Evolutionary conservation across 1,284 basidiomycete genomes (phyloP), one percentile per base, ranked within the genome.

Genomic region (Boletus putidus): DNA sequence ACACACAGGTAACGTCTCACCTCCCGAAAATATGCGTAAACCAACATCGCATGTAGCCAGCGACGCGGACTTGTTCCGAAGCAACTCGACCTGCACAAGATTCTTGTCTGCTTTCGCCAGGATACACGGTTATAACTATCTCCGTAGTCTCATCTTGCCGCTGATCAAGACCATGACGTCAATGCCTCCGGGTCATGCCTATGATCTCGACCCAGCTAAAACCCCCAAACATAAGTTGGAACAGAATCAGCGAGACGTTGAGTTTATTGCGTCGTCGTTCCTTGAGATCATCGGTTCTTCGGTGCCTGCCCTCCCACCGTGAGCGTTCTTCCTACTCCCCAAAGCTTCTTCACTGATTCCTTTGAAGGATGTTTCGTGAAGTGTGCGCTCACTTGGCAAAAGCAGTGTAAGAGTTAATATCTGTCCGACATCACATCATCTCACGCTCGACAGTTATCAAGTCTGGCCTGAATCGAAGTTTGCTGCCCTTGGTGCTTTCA

Each of bases 401-500:
- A 64, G 82, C 84, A 36, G 92, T 96, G 84, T 94, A 81, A 70
- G 91, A 35, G n/a, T 44, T 53, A 39, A 39, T 59, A 31, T 31
- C 9, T 21, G 31, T 50, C 14, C 33, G 52, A 39, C 53, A 42
- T 60, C 25, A 54, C 39, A 42, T 57, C 54, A 58, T 62, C 63
- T 70, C 39, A 70, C 48, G 6, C 39, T 45, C 16, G 54, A 49
- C 78, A 58, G 82, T 48, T 75, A 75, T 59, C 74, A 84, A 54
- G 79, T 87, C 6, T 95, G 91, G 86, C 91, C 92, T 0, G 88
- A 93, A 57, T 84, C 91, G 6, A 91, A 91, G 68, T 92, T 91
- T 70, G 86, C 91, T 20, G 92, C 92, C 0, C 83, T 95, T 25
- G 94, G 94, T 25, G 92, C 93, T 9, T 96, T 96, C 77, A 89